Evolutionary conservation across 1,139 yeast genomes (phyloP), one percentile per base, ranked within the genome.

Genomic region (Kurtzmaniella quercitrusa): DNA sequence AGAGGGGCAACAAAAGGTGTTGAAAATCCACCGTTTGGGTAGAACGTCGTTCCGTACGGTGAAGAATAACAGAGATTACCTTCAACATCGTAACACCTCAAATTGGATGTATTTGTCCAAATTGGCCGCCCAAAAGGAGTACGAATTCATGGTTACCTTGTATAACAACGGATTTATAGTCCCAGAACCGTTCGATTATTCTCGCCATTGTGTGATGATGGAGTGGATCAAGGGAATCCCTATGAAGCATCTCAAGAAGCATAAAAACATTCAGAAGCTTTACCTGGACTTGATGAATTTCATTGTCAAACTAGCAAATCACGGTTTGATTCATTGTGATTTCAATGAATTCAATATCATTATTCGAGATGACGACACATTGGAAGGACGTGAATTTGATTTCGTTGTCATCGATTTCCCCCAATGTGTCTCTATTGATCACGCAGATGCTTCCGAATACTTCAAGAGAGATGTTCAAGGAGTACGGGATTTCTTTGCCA

Each of bases 401-500:
- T 88, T 90, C 54, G 85, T 90, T 19, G 96, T 93, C 21, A 93
- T 93, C 55, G 99, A 93, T 74, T 93, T 93, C 72, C 99, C 99
- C 4, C 99, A 93, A 65, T 91, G 97, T 81, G 87, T 93, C 18
- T 88, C 96, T 15, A 87, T 87, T 38, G 91, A 87, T 53, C 99
- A 93, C 60, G 75, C 72, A 2, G 96, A 93, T 58, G 98, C 98
- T 11, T 83, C 83, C 51, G 77, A 75, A 46, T 91, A 88, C 61
- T 93, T 93, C 61, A 82, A 87, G 53, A 78, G 98, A 66, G 99
- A 93, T 66, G 95, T 93, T 19, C 85, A 88, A 47, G 91, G 98
- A 58, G 82, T 93, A 47, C 74, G 90, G 50, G 75, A 82, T 41
- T 94, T 91, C 58, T 93, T 93, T 65, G 82, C 75, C 50, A 82